phyloP scores from a whole-genome alignment of 176 grass and related monocot genomes.

The Phyllostachys edulis region DNA sequence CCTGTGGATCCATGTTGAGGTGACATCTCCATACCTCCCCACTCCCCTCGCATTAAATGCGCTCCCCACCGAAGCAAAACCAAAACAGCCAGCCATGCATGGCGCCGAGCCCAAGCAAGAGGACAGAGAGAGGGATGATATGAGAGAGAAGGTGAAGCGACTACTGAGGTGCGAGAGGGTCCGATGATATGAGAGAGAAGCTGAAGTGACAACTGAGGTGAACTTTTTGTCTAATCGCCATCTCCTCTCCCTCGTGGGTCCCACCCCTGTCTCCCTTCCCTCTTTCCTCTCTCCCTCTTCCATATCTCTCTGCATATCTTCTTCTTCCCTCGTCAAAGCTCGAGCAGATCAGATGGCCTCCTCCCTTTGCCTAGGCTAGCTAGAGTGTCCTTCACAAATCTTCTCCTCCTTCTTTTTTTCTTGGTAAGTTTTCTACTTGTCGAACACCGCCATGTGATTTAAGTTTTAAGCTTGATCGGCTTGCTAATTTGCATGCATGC shows the following conservation, averaged over 20 bases:
- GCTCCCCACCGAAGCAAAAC: background rate
- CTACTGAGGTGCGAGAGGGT: constrained; percentile 34
- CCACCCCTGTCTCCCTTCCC: background rate
- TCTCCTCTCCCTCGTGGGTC: background rate
- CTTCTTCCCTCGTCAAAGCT: background rate
- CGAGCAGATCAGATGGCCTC: background rate
- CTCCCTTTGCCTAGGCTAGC: background rate
- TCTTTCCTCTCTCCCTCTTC: background rate
- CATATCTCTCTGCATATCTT: background rate
- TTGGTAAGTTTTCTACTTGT: background rate
- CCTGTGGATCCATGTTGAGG: constrained; percentile 6
- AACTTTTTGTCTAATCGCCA: constrained; percentile 38
- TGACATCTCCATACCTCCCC: constrained; percentile 45
- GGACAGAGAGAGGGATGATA: background rate
- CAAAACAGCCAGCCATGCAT: constrained; percentile 15
- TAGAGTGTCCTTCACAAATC: background rate
- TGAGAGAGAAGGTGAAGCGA: constrained; percentile 40
- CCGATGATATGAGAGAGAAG: constrained; percentile 28
- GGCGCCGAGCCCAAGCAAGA: background rate
- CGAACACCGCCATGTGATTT: background rate
- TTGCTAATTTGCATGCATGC: background rate
- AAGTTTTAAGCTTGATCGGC: background rate
- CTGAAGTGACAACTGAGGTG: constrained; percentile 50
- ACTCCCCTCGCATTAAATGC: constrained; percentile 27
- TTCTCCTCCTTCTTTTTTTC: background rate